Evolutionary conservation across 177 flowering plant species (phyloP).

Genomic region (Vitis hybrid): DNA sequence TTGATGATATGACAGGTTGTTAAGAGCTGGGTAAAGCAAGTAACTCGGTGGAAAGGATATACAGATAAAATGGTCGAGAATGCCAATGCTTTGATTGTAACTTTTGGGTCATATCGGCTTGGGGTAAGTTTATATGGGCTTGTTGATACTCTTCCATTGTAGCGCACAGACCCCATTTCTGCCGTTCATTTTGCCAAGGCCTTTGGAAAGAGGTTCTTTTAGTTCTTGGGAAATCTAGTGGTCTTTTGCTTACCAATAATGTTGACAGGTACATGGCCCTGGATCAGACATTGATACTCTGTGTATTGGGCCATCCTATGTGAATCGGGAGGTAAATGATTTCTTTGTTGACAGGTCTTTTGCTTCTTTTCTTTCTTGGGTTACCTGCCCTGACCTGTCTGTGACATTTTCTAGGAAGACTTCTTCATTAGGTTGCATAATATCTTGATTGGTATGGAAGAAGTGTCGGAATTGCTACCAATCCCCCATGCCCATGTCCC

Average conservation of each 20-base stretch:
- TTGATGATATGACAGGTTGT: slow-evolving; percentile 15
- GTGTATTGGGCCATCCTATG: slow-evolving; percentile 33
- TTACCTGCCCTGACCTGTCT: neutral
- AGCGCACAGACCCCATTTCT: no score
- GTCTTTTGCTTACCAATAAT: neutral
- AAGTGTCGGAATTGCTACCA: slow-evolving; percentile 44
- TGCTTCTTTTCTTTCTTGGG: neutral
- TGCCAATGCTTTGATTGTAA: slow-evolving; percentile 27
- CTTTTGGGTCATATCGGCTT: slow-evolving; percentile 30
- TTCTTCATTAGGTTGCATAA: slow-evolving; percentile 40
- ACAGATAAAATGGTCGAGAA: slow-evolving; percentile 28
- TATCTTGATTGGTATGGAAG: slow-evolving; percentile 34
- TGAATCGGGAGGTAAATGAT: slow-evolving; percentile 32
- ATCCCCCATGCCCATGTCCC: slow-evolving; percentile 56
- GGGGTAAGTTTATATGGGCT: slow-evolving; percentile 19
- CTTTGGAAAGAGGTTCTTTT: no score
- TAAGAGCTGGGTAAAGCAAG: slow-evolving; percentile 26
- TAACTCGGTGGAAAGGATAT: slow-evolving; percentile 24
- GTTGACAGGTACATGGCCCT: slow-evolving; percentile 29
- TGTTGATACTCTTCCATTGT: neutral
- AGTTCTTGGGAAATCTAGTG: no score
- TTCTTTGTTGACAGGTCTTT: neutral
- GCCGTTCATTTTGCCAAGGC: no score
- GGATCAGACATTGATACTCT: slow-evolving; percentile 34
- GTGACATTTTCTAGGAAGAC: slow-evolving; percentile 31